Evolutionary conservation across 176 grass and related monocot genomes (phyloP), one percentile per base, ranked within the genome.

Genomic region (Saccharum spontaneum): DNA sequence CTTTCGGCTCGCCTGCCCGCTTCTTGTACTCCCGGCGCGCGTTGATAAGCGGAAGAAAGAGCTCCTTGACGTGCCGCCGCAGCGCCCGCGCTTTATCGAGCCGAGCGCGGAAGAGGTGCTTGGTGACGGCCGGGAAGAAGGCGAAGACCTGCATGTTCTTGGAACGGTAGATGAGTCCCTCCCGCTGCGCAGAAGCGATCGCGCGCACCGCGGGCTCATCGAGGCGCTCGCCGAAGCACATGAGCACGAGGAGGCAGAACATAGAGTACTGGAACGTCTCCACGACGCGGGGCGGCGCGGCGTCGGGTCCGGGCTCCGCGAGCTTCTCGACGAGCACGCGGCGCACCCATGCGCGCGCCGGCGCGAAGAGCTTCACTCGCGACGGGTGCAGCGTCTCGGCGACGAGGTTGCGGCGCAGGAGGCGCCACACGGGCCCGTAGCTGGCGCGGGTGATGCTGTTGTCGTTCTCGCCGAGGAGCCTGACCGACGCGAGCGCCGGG

Each of bases 141-240:
- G 62, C 43, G 76, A 95, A 76, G 17, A 92, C 3, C 3, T 46
- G 45, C 45, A 46, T 46, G 45, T 90, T 62, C 10, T 2, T 24
- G n/a, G 57, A 61, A n/a, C 8, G 2, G 57, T 61, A 61, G 55
- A 59, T n/a, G 55, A 59, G 20, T 0, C 15, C 49, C 5, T 54
- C 49, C 49, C 49, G 48, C 50, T 54, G 14, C 48, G 48, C 48
- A 5, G 48, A 1, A 5, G 85, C 86, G 66, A 96, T 83, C 0
- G 50, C 83, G 76, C 83, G 55, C 69, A 91, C 83, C 2, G 78
- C 60, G 37, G 59, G 31, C 84, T 96, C 89, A 40, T 89, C 80
- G 22, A 96, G 86, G 30, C 79, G 85, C 84, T 91, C 88, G 24
- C 94, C 89, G 78, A 93, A 96, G 87, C 91, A 96, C 89, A 96